Conservation (phyloP, 495 filamentous ascomycete species). For the Penicillium alfredii region DNA sequence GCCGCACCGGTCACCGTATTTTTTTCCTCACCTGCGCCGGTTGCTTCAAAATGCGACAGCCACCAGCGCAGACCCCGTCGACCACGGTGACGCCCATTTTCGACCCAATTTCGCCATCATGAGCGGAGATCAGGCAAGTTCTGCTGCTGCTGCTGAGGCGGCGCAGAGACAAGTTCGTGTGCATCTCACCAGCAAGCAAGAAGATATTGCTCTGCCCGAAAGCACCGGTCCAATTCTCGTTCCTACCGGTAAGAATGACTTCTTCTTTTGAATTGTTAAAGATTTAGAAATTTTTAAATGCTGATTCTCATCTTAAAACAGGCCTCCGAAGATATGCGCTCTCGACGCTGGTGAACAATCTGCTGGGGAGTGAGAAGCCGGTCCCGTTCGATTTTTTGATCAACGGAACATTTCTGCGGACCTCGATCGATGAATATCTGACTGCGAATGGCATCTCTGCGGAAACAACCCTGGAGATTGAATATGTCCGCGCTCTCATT, state of each 20-base stretch:
- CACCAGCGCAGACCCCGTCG: conserved; percentile 15
- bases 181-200: conserved; percentile 52
- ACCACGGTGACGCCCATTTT: conserved; percentile 8
- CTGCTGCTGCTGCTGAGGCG: conserved; percentile 22
- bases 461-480: conserved; percentile 77
- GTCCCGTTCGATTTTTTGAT: conserved; percentile 95
- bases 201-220: conserved; percentile 55
- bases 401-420: conserved; percentile 82
- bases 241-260: conserved; percentile 49
- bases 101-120: conserved; percentile 21
- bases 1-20: conserved; percentile 44
- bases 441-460: conserved; percentile 76
- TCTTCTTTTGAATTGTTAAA: conserved; percentile 6
- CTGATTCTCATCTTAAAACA: conserved; percentile 24
- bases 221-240: conserved; percentile 58
- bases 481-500: conserved; percentile 87
- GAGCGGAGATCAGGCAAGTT: conserved; percentile 23
- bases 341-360: conserved; percentile 87
- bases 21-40: conserved; percentile 34
- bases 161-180: conserved; percentile 52
- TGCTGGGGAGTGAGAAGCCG: conserved; percentile 69
- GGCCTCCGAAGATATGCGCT: conserved; percentile 85
- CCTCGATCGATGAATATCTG: conserved; percentile 84
- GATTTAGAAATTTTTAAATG: conserved; percentile 3
- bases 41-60: conserved; percentile 29